phyloP scores from a whole-genome alignment of 768 basidiomycete species.

The Dendrothele bispora region DNA sequence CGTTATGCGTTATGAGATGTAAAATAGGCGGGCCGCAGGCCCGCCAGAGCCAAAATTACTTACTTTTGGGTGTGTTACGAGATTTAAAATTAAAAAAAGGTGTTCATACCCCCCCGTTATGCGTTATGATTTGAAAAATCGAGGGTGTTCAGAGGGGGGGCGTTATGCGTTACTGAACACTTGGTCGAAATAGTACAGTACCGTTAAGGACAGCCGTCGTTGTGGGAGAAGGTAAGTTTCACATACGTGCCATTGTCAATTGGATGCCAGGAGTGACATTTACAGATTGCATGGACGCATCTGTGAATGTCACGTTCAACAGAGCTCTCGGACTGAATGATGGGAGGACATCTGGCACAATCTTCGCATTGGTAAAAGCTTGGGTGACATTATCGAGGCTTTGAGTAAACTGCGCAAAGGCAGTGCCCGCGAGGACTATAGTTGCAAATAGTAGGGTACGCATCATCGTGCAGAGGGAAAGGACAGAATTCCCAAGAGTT shows the following conservation, averaged over 20 bases:
- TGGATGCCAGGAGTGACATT: constrained; percentile 36
- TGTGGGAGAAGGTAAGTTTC: neutral
- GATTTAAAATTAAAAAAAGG: too few relatives aligned
- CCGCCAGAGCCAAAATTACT: too few relatives aligned
- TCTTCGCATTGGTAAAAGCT: constrained; percentile 35
- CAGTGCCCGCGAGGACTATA: neutral
- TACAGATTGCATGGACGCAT: constrained; percentile 24
- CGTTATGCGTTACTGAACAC: too few relatives aligned
- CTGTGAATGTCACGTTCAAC: constrained; percentile 38
- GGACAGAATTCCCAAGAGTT: too few relatives aligned
- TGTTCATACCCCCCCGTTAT: too few relatives aligned
- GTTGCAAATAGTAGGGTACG: neutral
- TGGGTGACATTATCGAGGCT: constrained; percentile 19
- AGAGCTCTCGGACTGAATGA: constrained; percentile 37
- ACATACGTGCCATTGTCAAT: constrained; percentile 36
- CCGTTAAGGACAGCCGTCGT: neutral
- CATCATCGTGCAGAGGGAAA: too few relatives aligned
- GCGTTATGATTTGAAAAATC: too few relatives aligned
- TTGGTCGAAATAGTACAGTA: neutral
- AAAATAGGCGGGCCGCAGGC: too few relatives aligned
- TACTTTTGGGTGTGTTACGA: too few relatives aligned
- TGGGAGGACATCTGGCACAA: constrained; percentile 40
- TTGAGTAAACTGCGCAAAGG: constrained; percentile 13
- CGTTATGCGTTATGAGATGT: too few relatives aligned
- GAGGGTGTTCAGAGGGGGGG: too few relatives aligned